Base-by-base conservation (phyloP, 306 rosid species). In the Sicyos edulis region DNA sequence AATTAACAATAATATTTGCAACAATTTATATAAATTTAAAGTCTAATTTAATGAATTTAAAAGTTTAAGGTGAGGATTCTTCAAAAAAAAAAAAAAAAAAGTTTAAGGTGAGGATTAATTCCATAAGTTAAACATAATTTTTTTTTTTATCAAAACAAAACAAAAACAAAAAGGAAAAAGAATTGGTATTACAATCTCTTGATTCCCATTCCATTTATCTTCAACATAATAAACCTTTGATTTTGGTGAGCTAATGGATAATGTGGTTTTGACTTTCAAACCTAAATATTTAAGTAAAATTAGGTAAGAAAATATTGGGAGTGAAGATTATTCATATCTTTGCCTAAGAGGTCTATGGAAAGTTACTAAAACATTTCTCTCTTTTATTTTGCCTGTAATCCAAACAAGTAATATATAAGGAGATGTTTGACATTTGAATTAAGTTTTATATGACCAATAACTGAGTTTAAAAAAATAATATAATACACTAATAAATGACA, bases 181-280 rank as follows among this genome's bases (percentile, higher is more conserved):
- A 26, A 26, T 26, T 26, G 37, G 37, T 32, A 32, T 32, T 4
- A 10, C 60, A 32, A 34, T 16, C 10, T 40, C 54, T 40, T 63
- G 21, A 20, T 10, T 45, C 13, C 34, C 70, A 64, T 62, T 4
- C 3, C 40, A 64, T 15, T 42, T 12, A 11, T 42, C 53, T 5
- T 9, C 29, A 42, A 42, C 6, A 42, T 44, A 22, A 42, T 65
- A 66, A 66, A 66, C 55, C 19, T 45, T 45, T 26, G 40, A 66
- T 66, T 12, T 67, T 45, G 72, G 56, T 67, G 53, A 67, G 24
- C 72, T 67, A 67, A 67, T 67, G 72, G 72, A 67, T 67, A 67
- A 21, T 49, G 57, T 49, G 14, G 72, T 13, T 68, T 68, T 68
- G 72, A 68, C 72, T 49, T 47, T 6, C 49, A 22, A 68, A 47